Percentiles rank a stretch among this genome's conserved stretches.
Evolutionary conservation across 768 basidiomycete species (phyloP).

Genomic region (Kwoniella newhampshirensis): DNA sequence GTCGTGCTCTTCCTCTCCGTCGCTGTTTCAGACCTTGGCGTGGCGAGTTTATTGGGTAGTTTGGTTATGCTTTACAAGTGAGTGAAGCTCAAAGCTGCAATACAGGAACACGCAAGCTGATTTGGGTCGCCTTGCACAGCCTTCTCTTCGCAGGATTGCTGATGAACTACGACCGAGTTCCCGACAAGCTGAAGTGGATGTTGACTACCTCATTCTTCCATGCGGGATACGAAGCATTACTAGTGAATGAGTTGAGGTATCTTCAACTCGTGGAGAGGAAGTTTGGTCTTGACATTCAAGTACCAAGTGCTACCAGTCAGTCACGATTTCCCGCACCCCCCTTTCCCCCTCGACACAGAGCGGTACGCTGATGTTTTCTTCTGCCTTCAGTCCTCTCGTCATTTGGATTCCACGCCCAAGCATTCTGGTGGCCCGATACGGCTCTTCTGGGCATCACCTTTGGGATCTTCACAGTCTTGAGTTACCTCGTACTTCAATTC

Average conservation of each 20-base stretch:
- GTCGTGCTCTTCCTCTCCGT: slow-evolving; percentile 88
- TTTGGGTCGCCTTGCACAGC: slow-evolving; percentile 57
- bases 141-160: slow-evolving; percentile 91
- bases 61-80: slow-evolving; percentile 98
- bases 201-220: slow-evolving; percentile 97
- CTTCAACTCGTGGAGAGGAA: slow-evolving; percentile 88
- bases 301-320: slow-evolving; percentile 82
- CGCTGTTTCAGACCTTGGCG: slow-evolving; percentile 76
- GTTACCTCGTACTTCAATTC: slow-evolving; percentile 77
- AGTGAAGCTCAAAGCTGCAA: slow-evolving; percentile 51
- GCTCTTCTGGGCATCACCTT: slow-evolving; percentile 83
- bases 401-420: slow-evolving; percentile 89
- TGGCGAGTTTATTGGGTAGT: slow-evolving; percentile 92
- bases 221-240: slow-evolving; percentile 92
- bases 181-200: slow-evolving; percentile 72
- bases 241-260: slow-evolving; percentile 96
- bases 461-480: slow-evolving; percentile 69
- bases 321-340: no score
- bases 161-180: slow-evolving; percentile 87
- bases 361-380: not conserved
- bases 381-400: slow-evolving; percentile 65
- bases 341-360: no score
- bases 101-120: not conserved
- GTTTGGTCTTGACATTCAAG: slow-evolving; percentile 95
- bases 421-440: slow-evolving; percentile 99